Evolutionary conservation across 768 basidiomycete species (phyloP), one percentile per base, ranked within the genome.

Genomic region (Leccinum aurantiacum): DNA sequence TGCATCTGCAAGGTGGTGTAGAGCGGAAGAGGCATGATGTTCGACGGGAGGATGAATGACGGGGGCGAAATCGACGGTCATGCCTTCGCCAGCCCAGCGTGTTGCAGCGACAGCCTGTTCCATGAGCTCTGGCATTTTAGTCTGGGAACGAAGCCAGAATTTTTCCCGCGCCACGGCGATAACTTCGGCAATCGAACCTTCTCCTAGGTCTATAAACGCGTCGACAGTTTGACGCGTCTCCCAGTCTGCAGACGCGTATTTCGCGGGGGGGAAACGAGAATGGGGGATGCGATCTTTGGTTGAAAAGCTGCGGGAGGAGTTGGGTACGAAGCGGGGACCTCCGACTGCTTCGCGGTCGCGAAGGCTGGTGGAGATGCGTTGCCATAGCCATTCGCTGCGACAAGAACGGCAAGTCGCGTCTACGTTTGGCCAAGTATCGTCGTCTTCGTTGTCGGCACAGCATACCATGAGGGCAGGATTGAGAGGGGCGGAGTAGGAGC

Each of bases 401-500:
- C 90, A 92, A 50, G 73, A 74, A 44, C 84, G 80, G 70, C 90
- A 92, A 8, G 90, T 91, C 2, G 87, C 78, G 31, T 85, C 83
- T 11, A 88, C 79, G 6, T 78, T 78, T 0, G 86, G 84, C 81
- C 86, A 91, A 0, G 82, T 80, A 13, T 86, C 83, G 17, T 85
- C 81, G 70, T 91, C 90, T 61, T 90, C 89, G 67, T 90, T 91
- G 66, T 89, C 88, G 4, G 82, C 74, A 60, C 84, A 82, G 31
- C 78, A 81, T 11, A 85, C 78, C 62, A 75, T 73, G 44, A 71
- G 59, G 6, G 70, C 64, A 27, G 72, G 71, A 35, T 71, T 67
- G 27, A 72, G 41, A 53, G 65, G 62, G 14, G 60, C 60, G 1
- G 62, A 57, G 29, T 72, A 73, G 14, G 68, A 71, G 22, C 65